A percentile compares a stretch with the other conserved stretches of the same genome.
Evolutionary conservation across 1,139 yeast species (phyloP).

Genomic region (Yamadazyma buinensis): DNA sequence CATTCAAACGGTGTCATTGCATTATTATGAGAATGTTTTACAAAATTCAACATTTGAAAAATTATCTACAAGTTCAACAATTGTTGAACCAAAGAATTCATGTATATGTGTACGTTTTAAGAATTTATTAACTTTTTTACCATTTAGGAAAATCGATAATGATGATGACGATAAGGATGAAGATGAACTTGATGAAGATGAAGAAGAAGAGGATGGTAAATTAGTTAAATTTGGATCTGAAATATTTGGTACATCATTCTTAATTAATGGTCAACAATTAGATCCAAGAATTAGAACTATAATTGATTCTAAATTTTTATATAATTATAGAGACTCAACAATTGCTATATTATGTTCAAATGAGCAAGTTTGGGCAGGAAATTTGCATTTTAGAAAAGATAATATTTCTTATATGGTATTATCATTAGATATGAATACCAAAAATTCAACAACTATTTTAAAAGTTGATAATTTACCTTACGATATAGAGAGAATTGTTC

Average conservation of each 20-base stretch:
- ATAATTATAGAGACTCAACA: constrained; percentile 78
- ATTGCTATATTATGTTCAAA: constrained; percentile 67
- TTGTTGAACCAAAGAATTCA: constrained; percentile 61
- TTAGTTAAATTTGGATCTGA: constrained; percentile 7
- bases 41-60: constrained; percentile 48
- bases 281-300: constrained; percentile 57
- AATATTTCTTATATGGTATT: constrained; percentile 58
- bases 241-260: constrained; percentile 48
- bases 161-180: constrained; percentile 37
- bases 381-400: constrained; percentile 58
- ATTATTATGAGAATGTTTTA: constrained; percentile 76
- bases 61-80: constrained; percentile 44
- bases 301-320: constrained; percentile 63
- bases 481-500: constrained; percentile 62
- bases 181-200: constrained; percentile 18
- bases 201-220: constrained; percentile 4
- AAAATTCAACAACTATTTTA: constrained; percentile 63
- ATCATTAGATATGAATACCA: constrained; percentile 62
- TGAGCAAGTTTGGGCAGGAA: constrained; percentile 73
- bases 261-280: constrained; percentile 55
- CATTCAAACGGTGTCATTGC: constrained; percentile 73
- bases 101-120: constrained; percentile 66
- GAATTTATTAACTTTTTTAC: constrained; percentile 72
- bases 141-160: constrained; percentile 50
- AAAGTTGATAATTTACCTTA: constrained; percentile 67